A percentile compares a stretch with the other conserved stretches of the same genome.
phyloP scores from a whole-genome alignment of 345 rosid species.

The Eucalyptus fibrosa region DNA sequence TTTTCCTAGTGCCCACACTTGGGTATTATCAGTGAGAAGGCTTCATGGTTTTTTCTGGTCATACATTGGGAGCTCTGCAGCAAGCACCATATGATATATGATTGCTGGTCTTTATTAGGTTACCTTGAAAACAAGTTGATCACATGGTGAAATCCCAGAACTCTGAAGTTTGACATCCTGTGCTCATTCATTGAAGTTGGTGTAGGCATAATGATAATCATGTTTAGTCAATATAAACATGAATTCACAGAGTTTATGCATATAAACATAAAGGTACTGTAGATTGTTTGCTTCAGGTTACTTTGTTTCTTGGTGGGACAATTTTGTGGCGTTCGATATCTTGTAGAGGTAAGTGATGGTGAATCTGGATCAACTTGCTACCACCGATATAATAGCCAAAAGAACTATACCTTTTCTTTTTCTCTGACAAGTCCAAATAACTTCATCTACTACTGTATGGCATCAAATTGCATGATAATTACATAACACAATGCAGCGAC shows the following conservation, averaged over 20 bases:
- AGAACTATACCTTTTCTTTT: not conserved
- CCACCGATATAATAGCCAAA: not conserved
- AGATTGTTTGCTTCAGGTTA: not conserved
- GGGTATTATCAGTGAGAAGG: not conserved
- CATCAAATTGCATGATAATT: not conserved
- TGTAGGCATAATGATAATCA: not conserved
- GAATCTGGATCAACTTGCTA: not conserved
- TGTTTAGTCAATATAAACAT: not conserved
- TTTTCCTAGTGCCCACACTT: not conserved
- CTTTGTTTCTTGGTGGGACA: not conserved
- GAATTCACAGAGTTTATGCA: not conserved
- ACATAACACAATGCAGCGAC: not conserved
- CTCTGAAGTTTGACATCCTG: not conserved
- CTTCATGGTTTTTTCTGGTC: not conserved
- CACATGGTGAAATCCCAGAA: not conserved
- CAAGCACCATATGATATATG: not conserved
- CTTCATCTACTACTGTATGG: not conserved
- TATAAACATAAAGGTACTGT: not conserved
- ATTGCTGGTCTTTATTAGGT: not conserved
- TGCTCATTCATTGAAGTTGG: not conserved
- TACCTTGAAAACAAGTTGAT: not conserved
- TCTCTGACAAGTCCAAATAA: not conserved
- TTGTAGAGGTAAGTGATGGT: not conserved
- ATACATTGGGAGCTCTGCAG: not conserved
- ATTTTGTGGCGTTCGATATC: not conserved